These are phyloP conservation scores for Coccomyxa sp. DNA, from an alignment of 139 green algal genomes.

Conservation along the genomic window DNA sequence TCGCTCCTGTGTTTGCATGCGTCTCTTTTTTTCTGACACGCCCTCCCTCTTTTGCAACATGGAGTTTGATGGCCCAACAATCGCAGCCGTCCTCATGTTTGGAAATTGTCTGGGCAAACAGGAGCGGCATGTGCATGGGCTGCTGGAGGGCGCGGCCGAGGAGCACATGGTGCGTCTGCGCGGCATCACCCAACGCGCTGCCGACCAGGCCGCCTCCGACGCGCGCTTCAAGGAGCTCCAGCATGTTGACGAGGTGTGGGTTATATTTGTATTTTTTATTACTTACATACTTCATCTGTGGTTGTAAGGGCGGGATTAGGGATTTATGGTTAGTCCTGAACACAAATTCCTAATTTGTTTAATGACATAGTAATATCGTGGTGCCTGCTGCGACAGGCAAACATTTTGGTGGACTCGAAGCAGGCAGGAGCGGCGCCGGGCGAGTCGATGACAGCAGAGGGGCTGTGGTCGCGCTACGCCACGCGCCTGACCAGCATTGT, in stretches of 20 bases:
- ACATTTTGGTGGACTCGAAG: neutral
- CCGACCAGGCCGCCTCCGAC: conserved; percentile 6
- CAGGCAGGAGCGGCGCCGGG: neutral
- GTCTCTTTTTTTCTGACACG: too few species aligned
- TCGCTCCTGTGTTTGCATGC: too few species aligned
- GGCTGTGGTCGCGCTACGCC: neutral
- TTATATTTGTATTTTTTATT: too few species aligned
- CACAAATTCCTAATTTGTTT: too few species aligned
- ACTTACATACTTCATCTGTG: too few species aligned
- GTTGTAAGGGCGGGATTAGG: too few species aligned
- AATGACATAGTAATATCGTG: too few species aligned
- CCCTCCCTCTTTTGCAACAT: too few species aligned
- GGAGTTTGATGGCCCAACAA: too few species aligned
- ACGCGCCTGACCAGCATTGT: neutral
- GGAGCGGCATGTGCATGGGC: neutral
- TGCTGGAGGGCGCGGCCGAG: conserved; percentile 1
- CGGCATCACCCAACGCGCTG: neutral
- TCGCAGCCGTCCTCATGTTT: too few species aligned
- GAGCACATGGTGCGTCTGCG: conserved; percentile 4
- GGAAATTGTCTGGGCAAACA: too few species aligned
- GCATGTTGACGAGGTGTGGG: neutral
- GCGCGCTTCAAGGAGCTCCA: conserved; percentile 3
- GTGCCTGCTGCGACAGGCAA: neutral
- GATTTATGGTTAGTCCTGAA: too few species aligned
- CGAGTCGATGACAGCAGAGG: neutral